Evolutionary conservation across 768 basidiomycete species (phyloP), one percentile per base, ranked within the genome.

Genomic region (Mycena rosella): DNA sequence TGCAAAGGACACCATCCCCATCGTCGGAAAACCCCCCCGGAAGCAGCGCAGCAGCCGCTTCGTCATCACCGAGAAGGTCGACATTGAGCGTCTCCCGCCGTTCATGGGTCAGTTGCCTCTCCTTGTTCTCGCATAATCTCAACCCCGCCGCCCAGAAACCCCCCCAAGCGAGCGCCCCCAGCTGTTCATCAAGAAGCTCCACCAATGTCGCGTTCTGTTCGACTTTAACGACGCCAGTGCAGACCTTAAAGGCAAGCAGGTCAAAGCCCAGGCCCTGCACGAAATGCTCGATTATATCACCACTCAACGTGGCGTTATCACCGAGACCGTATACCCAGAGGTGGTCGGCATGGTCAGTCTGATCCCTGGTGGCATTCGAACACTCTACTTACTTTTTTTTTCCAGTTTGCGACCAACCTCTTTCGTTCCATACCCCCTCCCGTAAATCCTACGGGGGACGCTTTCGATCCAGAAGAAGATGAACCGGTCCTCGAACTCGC

Each of bases 271-370:
- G 79, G 95, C 98, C 17, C 82, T 99, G 68, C 95, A 98, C 72
- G 98, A 99, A 83, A 95, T 99, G 94, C 86, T 99, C 76, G 98
- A 99, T 77, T 99, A 98, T 78, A 98, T 99, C 80, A 98, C 96
- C 65, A 95, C 94, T 30, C 96, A 97, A 79, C 89, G 96, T 65
- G 93, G 94, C 68, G 96, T 98, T 74, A 96, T 99, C 77, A 97
- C 96, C 49, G 98, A 99, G 80, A 90, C 86, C 75, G 85, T 99
- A 89, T 99, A 99, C 89, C 98, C 98, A 61, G 98, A 99, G 85
- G 97, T 99, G 68, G 94, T 98, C 70, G 91, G 91, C 80, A 99
- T 99, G 98, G 97, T 95, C 71, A 70, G 94, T 61, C 54, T 40
- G 18, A 45, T 69, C 15, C 34, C 11, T 24, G 11, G 45, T 26